Percentiles rank a stretch among this genome's conserved stretches.
Evolutionary conservation across 1,139 yeast species (phyloP).

Genomic region (Pneumocystis sp.): DNA sequence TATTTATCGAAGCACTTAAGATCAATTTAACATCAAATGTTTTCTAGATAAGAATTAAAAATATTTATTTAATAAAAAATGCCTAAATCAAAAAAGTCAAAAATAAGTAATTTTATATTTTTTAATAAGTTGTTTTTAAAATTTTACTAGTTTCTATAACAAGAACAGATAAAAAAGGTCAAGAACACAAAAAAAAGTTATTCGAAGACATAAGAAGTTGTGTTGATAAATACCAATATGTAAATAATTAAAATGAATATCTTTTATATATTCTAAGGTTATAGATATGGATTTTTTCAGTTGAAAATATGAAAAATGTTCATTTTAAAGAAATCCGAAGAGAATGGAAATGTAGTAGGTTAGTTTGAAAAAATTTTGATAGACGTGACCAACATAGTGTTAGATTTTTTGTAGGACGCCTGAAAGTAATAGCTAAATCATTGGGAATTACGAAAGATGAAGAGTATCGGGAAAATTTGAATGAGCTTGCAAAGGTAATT

Average conservation of each 20-base stretch:
- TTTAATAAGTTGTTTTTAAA: neutral
- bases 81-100: constrained; percentile 95
- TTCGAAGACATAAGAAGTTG: constrained; percentile 79
- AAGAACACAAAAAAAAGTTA: constrained; percentile 77
- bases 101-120: constrained; percentile 29
- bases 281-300: constrained; percentile 53
- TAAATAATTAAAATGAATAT: constrained; percentile 15
- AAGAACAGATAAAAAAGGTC: constrained; percentile 89
- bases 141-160: constrained; percentile 59
- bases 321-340: constrained; percentile 83
- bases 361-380: neutral
- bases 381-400: neutral
- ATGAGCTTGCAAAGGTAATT: constrained; percentile 39
- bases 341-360: constrained; percentile 70
- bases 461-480: constrained; percentile 76
- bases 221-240: constrained; percentile 60
- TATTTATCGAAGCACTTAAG: too few relatives aligned
- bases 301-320: constrained; percentile 91
- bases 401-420: constrained; percentile 58
- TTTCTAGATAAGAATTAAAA: neutral
- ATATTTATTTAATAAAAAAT: constrained; percentile 26
- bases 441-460: constrained; percentile 76
- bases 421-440: constrained; percentile 84
- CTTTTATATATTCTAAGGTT: neutral
- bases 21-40: neutral